Conservation (phyloP, 768 basidiomycete genomes). For the Auricularia heimuer region DNA sequence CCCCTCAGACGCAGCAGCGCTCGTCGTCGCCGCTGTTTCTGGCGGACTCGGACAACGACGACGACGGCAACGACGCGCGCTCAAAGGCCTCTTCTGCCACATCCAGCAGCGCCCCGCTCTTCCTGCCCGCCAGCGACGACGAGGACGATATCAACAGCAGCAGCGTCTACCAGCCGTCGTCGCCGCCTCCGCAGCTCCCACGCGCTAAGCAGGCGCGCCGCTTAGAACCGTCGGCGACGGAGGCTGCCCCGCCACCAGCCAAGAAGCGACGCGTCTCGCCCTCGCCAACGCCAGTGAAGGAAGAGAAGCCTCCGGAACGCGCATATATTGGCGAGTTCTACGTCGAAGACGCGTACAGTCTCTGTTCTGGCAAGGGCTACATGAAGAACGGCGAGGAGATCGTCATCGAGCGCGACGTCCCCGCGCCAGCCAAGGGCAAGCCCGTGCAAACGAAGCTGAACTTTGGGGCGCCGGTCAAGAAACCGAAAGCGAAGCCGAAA, state of each 20-base stretch:
- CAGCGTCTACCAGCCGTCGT: conserved; percentile 2
- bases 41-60: conserved; percentile 21
- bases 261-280: conserved; percentile 8
- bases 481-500: conserved; percentile 40
- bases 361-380: conserved; percentile 62
- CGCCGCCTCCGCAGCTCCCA: conserved; percentile 20
- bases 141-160: conserved; percentile 19
- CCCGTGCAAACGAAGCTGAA: conserved; percentile 54
- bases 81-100: not conserved
- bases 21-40: conserved; percentile 24
- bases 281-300: not conserved
- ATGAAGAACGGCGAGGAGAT: conserved; percentile 55
- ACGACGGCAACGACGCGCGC: conserved; percentile 12
- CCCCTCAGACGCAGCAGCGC: conserved; percentile 18
- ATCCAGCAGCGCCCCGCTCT: conserved; percentile 15
- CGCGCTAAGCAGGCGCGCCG: conserved; percentile 43
- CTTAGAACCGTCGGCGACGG: conserved; percentile 19
- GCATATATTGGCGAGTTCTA: conserved; percentile 58
- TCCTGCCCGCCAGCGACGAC: conserved; percentile 36
- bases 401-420: conserved; percentile 43
- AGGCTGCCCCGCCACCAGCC: conserved; percentile 1
- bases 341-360: conserved; percentile 70
- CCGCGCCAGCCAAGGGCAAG: conserved; percentile 18
- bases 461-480: conserved; percentile 35
- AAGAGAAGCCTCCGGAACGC: not conserved